Percentiles rank a stretch among this genome's conserved stretches.
These are phyloP conservation scores for Globisporangium recalcitrans DNA, from an alignment of 352 stramenopile genomes.

Conservation along the genomic window DNA sequence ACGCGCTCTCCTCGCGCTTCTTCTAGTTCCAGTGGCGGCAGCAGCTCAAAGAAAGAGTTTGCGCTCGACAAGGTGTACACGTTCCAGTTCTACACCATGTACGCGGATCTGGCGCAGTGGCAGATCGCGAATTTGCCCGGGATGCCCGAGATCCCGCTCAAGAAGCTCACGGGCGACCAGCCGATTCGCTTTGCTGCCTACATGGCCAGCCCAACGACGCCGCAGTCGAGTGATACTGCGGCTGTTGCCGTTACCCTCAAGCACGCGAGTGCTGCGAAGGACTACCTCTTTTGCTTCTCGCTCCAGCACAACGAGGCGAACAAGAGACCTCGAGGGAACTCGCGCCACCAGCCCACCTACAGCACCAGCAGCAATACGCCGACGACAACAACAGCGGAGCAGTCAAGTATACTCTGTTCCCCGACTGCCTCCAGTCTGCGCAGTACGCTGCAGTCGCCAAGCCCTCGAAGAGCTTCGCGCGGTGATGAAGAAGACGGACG, in stretches of 20 bases:
- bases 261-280: conserved; percentile 26
- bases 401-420: conserved; percentile 7
- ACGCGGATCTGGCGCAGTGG: conserved; percentile 41
- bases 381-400: not conserved
- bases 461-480: not conserved
- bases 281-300: conserved; percentile 48
- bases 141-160: conserved; percentile 34
- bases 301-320: conserved; percentile 27
- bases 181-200: conserved; percentile 45
- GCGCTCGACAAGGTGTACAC: conserved; percentile 41
- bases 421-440: conserved; percentile 15
- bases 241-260: not conserved
- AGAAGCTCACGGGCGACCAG: conserved; percentile 27
- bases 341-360: not conserved
- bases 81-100: conserved; percentile 54
- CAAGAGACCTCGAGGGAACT: not conserved
- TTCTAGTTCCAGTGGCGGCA: no score
- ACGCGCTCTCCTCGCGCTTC: not conserved
- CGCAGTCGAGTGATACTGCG: not conserved
- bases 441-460: not conserved
- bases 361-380: conserved; percentile 6
- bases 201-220: conserved; percentile 9
- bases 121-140: conserved; percentile 41
- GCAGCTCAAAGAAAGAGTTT: conserved; percentile 21
- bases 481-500: not conserved